These are phyloP conservation scores for Ramularia endophylla DNA, from an alignment of 2,329 filamentous ascomycete species.

Conservation along the genomic window DNA sequence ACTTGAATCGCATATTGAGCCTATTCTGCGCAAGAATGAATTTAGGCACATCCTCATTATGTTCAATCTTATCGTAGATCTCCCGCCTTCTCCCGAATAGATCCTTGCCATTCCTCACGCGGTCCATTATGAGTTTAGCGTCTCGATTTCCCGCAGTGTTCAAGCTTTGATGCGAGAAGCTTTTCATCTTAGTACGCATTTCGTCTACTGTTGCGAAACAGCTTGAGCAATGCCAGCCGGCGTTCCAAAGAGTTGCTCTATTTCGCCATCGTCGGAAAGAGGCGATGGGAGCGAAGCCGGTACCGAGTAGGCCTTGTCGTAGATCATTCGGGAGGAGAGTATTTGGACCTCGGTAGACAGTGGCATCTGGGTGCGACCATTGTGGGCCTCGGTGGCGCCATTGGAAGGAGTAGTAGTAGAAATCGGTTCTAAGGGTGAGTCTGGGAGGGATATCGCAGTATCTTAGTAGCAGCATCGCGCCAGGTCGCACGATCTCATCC, in stretches of 20 bases:
- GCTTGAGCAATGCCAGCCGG: slow-evolving; percentile 57
- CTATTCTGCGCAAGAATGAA: slow-evolving; percentile 34
- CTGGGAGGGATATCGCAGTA: slow-evolving; percentile 22
- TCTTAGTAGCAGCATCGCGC: slow-evolving; percentile 19
- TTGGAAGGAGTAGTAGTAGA: slow-evolving; percentile 28
- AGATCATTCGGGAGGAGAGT: slow-evolving; percentile 53
- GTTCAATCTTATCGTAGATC: slow-evolving; percentile 44
- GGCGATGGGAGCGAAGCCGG: slow-evolving; percentile 9
- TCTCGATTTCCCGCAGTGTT: slow-evolving; percentile 48
- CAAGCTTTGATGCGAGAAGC: slow-evolving; percentile 51
- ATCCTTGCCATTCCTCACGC: slow-evolving; percentile 49
- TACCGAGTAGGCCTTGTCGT: slow-evolving; percentile 37
- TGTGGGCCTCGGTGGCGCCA: slow-evolving; percentile 26
- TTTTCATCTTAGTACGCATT: slow-evolving; percentile 51
- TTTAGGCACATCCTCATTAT: slow-evolving; percentile 50
- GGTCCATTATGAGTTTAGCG: slow-evolving; percentile 43
- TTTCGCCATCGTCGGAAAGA: slow-evolving; percentile 29
- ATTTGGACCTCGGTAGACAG: slow-evolving; percentile 44
- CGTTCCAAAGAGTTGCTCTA: slow-evolving; percentile 43
- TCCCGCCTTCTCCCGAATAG: slow-evolving; percentile 49
- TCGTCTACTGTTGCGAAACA: slow-evolving; percentile 54
- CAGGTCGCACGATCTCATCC: slow-evolving; percentile 51
- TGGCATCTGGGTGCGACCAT: slow-evolving; percentile 57
- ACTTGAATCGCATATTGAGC: slow-evolving; percentile 28
- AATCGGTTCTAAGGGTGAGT: slow-evolving; percentile 22